Percentiles rank a stretch among this genome's conserved stretches.
Conservation (phyloP, 176 grass and related monocot species). For the Oryza glumipatula region DNA sequence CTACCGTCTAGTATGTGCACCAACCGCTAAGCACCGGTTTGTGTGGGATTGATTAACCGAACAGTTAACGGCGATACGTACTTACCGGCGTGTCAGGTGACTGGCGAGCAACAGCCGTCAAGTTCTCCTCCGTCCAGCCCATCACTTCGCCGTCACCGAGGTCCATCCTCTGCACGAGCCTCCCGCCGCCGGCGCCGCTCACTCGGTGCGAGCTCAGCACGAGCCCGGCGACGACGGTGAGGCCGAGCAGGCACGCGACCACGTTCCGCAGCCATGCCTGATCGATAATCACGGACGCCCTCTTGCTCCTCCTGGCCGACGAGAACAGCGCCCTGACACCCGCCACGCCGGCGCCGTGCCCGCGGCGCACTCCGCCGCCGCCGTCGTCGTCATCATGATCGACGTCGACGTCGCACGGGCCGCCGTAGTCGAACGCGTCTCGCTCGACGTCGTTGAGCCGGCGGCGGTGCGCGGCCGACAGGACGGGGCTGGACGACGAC, state of each 20-base stretch:
- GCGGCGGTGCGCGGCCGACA: constrained; percentile 38
- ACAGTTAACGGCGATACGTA: constrained; percentile 21
- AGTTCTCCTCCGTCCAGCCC: constrained; percentile 48
- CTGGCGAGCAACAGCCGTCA: constrained; percentile 26
- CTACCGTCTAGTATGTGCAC: background rate
- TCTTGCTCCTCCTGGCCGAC: constrained; percentile 21
- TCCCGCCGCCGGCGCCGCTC: background rate
- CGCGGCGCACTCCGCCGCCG: background rate
- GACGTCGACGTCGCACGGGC: background rate
- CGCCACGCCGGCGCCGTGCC: background rate
- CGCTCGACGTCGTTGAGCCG: constrained; percentile 50
- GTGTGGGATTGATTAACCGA: background rate
- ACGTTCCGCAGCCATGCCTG: constrained; percentile 43
- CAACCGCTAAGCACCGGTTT: background rate
- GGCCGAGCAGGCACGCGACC: constrained; percentile 52
- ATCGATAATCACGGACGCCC: constrained; percentile 42
- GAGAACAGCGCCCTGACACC: constrained; percentile 37
- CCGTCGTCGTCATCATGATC: background rate
- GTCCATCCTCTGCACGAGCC: constrained; percentile 41
- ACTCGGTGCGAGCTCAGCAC: constrained; percentile 34
- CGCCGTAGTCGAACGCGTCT: background rate
- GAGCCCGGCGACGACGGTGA: constrained; percentile 32
- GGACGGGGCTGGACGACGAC: constrained; percentile 9
- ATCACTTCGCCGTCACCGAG: constrained; percentile 25
- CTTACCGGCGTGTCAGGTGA: constrained; percentile 43